These are phyloP conservation scores for Candida broadrunensis DNA, from an alignment of 805 yeast genomes.

Conservation along the genomic window DNA sequence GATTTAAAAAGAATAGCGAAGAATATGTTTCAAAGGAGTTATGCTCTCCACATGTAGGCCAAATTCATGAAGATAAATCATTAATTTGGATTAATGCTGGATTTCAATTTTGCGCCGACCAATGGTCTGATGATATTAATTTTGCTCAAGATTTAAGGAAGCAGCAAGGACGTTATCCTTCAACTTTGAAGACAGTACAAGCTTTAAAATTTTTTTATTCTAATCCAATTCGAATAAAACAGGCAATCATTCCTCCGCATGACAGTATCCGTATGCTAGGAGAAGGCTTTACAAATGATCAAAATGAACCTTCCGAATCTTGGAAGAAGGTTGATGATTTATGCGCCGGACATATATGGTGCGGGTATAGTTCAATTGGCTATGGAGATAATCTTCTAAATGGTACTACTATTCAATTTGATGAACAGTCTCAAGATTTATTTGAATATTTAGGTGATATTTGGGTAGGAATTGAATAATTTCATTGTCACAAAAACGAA, in stretches of 20 bases:
- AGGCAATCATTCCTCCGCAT: slow-evolving; percentile 50
- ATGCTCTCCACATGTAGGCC: slow-evolving; percentile 43
- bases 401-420: slow-evolving; percentile 45
- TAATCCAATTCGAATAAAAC: slow-evolving; percentile 34
- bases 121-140: slow-evolving; percentile 24
- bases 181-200: slow-evolving; percentile 15
- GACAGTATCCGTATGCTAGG: slow-evolving; percentile 34
- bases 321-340: slow-evolving; percentile 50
- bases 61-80: slow-evolving; percentile 44
- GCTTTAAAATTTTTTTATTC: slow-evolving; percentile 23
- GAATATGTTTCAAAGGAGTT: slow-evolving; percentile 22
- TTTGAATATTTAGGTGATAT: slow-evolving; percentile 46
- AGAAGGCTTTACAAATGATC: slow-evolving; percentile 14
- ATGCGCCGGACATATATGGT: slow-evolving; percentile 57
- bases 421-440: slow-evolving; percentile 20
- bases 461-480: slow-evolving; percentile 47
- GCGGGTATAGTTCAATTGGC: slow-evolving; percentile 59
- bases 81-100: slow-evolving; percentile 43
- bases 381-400: slow-evolving; percentile 36
- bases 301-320: slow-evolving; percentile 49
- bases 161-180: slow-evolving; percentile 16
- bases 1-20: not conserved
- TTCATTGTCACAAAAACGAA: no score
- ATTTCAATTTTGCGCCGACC: slow-evolving; percentile 33
- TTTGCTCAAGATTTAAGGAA: slow-evolving; percentile 25